Base-by-base conservation (phyloP, 2,329 filamentous ascomycete species). In the Rhynchosporium secalis region DNA sequence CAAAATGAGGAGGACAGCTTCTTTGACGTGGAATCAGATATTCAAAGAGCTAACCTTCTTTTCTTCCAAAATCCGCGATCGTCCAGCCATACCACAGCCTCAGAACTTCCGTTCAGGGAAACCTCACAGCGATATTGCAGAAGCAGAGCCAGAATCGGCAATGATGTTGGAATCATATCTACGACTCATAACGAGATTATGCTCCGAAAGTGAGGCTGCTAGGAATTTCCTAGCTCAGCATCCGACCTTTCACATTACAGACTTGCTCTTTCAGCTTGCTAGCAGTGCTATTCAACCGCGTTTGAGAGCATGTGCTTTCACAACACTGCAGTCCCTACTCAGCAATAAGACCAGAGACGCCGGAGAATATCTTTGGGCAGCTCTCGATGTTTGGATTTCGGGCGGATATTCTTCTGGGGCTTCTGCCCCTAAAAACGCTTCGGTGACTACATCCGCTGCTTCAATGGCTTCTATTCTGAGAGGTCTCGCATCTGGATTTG, bases 111-210 rank as follows among this genome's bases (percentile, higher is more conserved):
- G 86, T 64, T 75, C 82, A 59, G 82, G 83, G 52, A 88, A 91
- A 73, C 79, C 84, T 51, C 79, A 84, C 48, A 80, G 79, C 20
- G 87, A 89, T 49, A 83, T 89, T 64, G 86, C 91, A 64, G 92
- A 96, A 73, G 81, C 83, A 33, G 94, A 97, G 73, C 91, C 92
- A 3, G 96, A 99, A 75, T 96, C 91, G 46, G 88, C 89, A n/a
- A 90, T 96, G 77, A 97, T 99, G 91, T 81, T 99, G 33, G 92
- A 97, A 73, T 94, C 92, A 69, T 98, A 98, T 74, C 81, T 99
- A 58, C 87, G 94, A 36, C 82, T 99, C 4, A 90, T 96, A 70
- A 86, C 91, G 3, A 92, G 96, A 74, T 80, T 99, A 9, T 88
- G 89, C 65, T 81, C 83, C 28, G 86, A 94, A 72, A 96, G 91